phyloP scores from a whole-genome alignment of 495 filamentous ascomycete species.

The Podospora sp. region DNA sequence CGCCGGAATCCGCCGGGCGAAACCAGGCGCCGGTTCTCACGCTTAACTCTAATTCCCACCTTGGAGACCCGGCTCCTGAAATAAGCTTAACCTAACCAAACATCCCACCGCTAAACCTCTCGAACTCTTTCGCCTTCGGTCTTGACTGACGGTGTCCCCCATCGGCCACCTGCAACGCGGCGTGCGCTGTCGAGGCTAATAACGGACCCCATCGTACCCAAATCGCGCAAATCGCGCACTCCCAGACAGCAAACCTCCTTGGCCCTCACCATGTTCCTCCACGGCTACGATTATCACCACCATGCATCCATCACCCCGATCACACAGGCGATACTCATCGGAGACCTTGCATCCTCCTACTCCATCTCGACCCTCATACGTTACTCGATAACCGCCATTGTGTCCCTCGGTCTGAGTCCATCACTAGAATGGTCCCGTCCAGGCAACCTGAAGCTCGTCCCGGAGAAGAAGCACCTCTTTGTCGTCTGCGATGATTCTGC shows the following conservation, averaged over 20 bases:
- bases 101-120: background rate
- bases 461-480: conserved; percentile 37
- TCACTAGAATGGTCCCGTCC: conserved; percentile 18
- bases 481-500: conserved; percentile 41
- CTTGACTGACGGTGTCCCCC: background rate
- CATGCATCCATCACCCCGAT: background rate
- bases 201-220: background rate
- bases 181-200: background rate
- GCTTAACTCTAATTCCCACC: background rate
- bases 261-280: background rate
- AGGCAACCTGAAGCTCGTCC: conserved; percentile 37
- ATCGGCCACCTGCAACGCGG: background rate
- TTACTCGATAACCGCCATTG: conserved; percentile 41
- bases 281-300: background rate
- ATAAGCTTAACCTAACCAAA: background rate
- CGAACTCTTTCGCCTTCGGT: background rate
- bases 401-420: conserved; percentile 32
- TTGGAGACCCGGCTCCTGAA: background rate
- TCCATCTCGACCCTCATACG: conserved; percentile 34
- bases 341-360: conserved; percentile 36
- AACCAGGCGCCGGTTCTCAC: background rate
- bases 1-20: background rate
- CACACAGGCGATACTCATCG: conserved; percentile 35
- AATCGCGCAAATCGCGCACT: background rate
- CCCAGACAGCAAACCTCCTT: background rate